phyloP scores from a whole-genome alignment of 2,329 filamentous ascomycete species.

The Pseudopithomyces maydicus region DNA sequence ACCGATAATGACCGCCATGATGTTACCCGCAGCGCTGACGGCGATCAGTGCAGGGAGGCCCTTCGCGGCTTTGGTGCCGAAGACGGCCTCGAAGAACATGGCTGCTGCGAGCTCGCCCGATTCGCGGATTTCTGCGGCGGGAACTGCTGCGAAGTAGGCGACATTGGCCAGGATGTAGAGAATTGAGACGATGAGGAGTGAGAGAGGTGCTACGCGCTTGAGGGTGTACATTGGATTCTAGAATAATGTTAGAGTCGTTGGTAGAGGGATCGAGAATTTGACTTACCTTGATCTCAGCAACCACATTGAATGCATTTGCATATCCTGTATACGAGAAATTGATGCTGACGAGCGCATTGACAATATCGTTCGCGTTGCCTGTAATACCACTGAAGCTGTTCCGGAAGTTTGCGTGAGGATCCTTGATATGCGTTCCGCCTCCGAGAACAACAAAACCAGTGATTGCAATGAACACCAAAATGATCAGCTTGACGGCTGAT shows the following conservation, averaged over 20 bases:
- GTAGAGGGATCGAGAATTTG: neutral
- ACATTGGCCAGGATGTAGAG: constrained; percentile 34
- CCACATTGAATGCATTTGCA: constrained; percentile 41
- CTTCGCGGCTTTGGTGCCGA: constrained; percentile 59
- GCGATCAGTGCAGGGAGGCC: constrained; percentile 56
- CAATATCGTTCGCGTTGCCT: constrained; percentile 34
- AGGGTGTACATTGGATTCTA: constrained; percentile 63
- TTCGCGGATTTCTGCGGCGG: constrained; percentile 55
- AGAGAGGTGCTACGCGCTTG: constrained; percentile 53
- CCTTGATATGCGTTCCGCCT: constrained; percentile 30
- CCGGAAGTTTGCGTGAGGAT: constrained; percentile 32
- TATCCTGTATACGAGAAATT: constrained; percentile 39
- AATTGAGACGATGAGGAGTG: constrained; percentile 56
- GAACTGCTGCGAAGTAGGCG: constrained; percentile 33
- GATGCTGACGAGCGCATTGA: constrained; percentile 37
- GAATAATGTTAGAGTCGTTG: neutral
- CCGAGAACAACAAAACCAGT: constrained; percentile 38
- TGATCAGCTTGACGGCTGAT: constrained; percentile 61
- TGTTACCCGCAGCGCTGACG: constrained; percentile 34
- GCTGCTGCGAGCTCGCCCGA: constrained; percentile 62
- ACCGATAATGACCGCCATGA: constrained; percentile 37
- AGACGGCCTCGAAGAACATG: constrained; percentile 64
- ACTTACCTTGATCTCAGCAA: constrained; percentile 37
- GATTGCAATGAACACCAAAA: constrained; percentile 59
- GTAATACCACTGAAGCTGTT: constrained; percentile 34